Conservation (phyloP, 352 stramenopile species). For the Globisporangium splendens region DNA sequence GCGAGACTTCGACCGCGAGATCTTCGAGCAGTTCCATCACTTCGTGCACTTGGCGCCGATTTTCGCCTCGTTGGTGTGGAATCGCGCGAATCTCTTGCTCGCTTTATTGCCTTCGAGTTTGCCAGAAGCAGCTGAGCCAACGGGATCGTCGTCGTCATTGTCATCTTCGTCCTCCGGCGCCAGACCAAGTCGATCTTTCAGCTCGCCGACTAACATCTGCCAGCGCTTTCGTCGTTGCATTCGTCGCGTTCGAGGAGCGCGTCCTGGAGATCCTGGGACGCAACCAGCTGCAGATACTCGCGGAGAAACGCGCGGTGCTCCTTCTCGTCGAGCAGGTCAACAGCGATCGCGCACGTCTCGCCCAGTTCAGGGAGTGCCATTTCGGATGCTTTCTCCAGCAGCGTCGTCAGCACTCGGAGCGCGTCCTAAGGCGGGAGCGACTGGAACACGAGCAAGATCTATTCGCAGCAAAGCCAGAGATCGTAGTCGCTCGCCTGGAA, state of each 20-base stretch:
- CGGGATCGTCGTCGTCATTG: not conserved
- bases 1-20: conserved; percentile 40
- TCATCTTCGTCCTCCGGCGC: conserved; percentile 3
- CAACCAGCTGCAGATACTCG: conserved; percentile 61
- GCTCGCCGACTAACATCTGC: conserved; percentile 42
- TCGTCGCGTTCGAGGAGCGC: conserved; percentile 47
- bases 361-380: conserved; percentile 32
- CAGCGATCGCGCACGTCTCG: conserved; percentile 33
- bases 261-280: conserved; percentile 45
- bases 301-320: conserved; percentile 43
- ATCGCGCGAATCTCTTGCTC: conserved; percentile 13
- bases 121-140: not conserved
- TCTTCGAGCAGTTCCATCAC: conserved; percentile 57
- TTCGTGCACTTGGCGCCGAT: conserved; percentile 47
- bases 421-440: conserved; percentile 33
- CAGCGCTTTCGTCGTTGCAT: conserved; percentile 56
- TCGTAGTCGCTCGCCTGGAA: conserved; percentile 35
- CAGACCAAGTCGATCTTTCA: conserved; percentile 34
- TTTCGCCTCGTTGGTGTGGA: conserved; percentile 57
- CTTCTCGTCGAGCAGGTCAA: conserved; percentile 40
- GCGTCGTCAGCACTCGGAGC: conserved; percentile 24
- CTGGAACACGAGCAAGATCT: conserved; percentile 49
- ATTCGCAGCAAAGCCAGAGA: conserved; percentile 34
- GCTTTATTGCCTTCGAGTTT: not conserved
- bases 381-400: conserved; percentile 40